phyloP scores from a whole-genome alignment of 306 rosid species.

The Delonix regia region DNA sequence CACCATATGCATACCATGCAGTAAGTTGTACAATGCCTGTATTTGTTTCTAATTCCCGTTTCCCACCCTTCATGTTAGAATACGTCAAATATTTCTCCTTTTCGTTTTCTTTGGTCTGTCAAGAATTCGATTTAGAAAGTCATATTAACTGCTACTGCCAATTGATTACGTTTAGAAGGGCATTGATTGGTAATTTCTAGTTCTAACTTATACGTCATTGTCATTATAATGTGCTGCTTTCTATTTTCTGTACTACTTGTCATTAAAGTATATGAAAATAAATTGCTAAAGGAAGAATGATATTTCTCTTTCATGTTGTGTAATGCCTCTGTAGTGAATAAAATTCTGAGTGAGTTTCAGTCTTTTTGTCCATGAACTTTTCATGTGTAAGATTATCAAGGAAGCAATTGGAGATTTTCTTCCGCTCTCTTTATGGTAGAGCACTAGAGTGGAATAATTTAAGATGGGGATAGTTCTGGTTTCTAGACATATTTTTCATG shows the following conservation, averaged over 20 bases:
- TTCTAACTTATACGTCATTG: background rate
- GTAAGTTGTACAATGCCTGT: conserved; percentile 51
- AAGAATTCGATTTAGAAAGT: background rate
- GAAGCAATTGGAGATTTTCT: background rate
- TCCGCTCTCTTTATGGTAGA: background rate
- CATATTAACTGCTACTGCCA: background rate
- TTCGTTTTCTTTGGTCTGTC: conserved; percentile 4
- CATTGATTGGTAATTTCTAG: conserved; percentile 17
- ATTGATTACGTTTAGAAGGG: background rate
- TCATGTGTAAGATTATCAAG: background rate
- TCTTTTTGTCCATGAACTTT: background rate
- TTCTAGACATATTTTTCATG: background rate
- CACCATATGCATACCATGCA: conserved; percentile 88
- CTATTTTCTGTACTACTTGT: background rate
- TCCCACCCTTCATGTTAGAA: background rate
- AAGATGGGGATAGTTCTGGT: background rate
- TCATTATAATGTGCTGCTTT: background rate
- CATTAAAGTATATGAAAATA: background rate
- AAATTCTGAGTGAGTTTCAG: background rate
- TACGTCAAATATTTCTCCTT: background rate
- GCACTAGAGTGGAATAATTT: background rate
- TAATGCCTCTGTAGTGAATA: background rate
- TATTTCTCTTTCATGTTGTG: background rate
- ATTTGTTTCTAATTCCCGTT: background rate
- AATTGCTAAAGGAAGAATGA: background rate